Percentiles rank a stretch among this genome's conserved stretches.
Evolutionary conservation across 2,329 filamentous ascomycete species (phyloP).

Genomic region (Cladosporium colombiae): DNA sequence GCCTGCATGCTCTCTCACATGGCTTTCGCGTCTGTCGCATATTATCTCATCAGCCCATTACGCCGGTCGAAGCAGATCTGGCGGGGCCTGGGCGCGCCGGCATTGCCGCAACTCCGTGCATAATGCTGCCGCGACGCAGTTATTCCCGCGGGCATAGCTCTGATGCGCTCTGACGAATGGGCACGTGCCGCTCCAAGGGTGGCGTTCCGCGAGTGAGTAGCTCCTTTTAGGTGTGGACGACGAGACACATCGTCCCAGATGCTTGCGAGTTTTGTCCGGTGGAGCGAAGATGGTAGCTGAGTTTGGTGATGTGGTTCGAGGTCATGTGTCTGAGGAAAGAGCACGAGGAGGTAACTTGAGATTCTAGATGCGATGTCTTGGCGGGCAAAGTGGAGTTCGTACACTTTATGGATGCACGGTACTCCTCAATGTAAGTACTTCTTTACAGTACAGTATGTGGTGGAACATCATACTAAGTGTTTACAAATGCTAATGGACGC

Average conservation of each 20-base stretch:
- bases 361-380: neutral
- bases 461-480: too few species aligned
- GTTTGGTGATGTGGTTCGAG: neutral
- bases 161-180: conserved; percentile 3
- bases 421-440: too few species aligned
- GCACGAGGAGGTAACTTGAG: neutral
- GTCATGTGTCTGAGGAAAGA: conserved; percentile 1
- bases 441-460: too few species aligned
- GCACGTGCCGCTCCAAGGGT: conserved; percentile 7
- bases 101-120: conserved; percentile 11
- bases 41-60: neutral
- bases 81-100: neutral
- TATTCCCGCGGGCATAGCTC: conserved; percentile 15
- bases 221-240: neutral
- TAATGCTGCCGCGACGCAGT: neutral
- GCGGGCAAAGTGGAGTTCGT: neutral
- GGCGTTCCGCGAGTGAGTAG: conserved; percentile 8
- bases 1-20: neutral
- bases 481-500: neutral
- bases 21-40: neutral
- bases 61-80: conserved; percentile 13
- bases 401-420: too few species aligned
- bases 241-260: neutral
- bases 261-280: conserved; percentile 3
- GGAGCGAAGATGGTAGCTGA: neutral